Base-by-base conservation (phyloP, 805 yeast genomes). In the Zygoascus bituminiphila region DNA sequence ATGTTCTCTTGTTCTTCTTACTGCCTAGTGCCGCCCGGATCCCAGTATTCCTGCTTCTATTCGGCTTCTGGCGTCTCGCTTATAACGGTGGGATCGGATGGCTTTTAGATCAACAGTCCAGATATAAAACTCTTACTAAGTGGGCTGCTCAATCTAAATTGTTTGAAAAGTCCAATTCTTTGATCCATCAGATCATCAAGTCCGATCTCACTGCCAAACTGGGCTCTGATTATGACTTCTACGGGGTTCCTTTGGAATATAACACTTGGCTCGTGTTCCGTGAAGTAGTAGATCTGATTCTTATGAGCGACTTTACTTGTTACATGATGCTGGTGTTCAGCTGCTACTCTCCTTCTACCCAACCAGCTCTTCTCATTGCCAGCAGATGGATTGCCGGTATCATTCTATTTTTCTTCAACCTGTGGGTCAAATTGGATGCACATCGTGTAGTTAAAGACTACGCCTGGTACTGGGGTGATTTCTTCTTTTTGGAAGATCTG, bases 401-500 rank as follows among this genome's bases (percentile, higher is more conserved):
- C 1, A 53, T 68, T 4, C 72, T 86, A 56, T 79, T 85, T 51
- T 51, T 83, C 17, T 84, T 87, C 69, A 86, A 86, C 60, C 70
- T 83, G 24, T 83, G 93, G 88, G 95, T 86, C 42, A 86, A 86
- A 62, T 67, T 85, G 21, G 89, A 87, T 63, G 95, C 95, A 29
- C 95, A 86, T 63, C 75, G 88, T 55, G 88, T 86, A 17, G 88
- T 86, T 51, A 85, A 86, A 63, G 95, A 86, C 61, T 86, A 81
- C 62, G 95, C 95, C 9, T 86, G 95, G 95, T 86, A 86, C 65
- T 86, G 95, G 95, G 95, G 95, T 23, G 95, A 87, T 65, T 86
- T 86, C 67, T 86, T 86, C 74, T 86, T 86, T 67, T 70, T 88
- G 47, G 84, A 84, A 61, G 79, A 78, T 49, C 65, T 73, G 39